phyloP scores from a whole-genome alignment of 495 filamentous ascomycete species.

The Aspergillus funiculosus region DNA sequence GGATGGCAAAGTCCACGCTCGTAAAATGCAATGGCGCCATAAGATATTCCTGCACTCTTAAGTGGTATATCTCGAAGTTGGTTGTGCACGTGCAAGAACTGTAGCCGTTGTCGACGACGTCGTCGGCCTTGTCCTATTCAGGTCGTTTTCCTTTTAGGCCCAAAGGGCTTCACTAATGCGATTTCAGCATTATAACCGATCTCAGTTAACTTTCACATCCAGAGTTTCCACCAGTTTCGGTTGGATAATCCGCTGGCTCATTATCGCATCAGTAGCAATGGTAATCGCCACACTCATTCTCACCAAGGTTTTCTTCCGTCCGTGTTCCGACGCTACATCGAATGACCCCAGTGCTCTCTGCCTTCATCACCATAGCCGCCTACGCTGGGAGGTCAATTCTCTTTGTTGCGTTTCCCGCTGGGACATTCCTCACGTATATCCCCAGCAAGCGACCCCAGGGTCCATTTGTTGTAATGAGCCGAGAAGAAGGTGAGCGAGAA shows the following conservation, averaged over 20 bases:
- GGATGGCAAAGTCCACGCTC: neutral
- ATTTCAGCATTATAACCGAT: conserved; percentile 42
- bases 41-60: neutral
- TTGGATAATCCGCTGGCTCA: conserved; percentile 47
- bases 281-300: conserved; percentile 42
- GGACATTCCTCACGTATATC: conserved; percentile 49
- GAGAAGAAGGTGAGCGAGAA: conserved; percentile 38
- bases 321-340: conserved; percentile 29
- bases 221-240: conserved; percentile 30
- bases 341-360: conserved; percentile 42
- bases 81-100: too few relatives aligned
- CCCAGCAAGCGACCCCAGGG: conserved; percentile 30
- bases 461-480: conserved; percentile 31
- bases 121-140: conserved; percentile 69
- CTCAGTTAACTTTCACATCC: conserved; percentile 29
- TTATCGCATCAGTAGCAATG: conserved; percentile 53
- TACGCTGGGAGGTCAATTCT: conserved; percentile 61
- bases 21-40: neutral
- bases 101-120: conserved; percentile 82
- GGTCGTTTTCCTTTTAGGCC: conserved; percentile 20
- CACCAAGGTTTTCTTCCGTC: conserved; percentile 45
- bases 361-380: conserved; percentile 45
- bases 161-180: neutral
- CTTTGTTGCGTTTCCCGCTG: conserved; percentile 63
- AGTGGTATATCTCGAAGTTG: too few relatives aligned